Evolutionary conservation across 371 early-diverging fungal species (phyloP), one percentile per base, ranked within the genome.

Genomic region (Syncephalastrum contaminatum): DNA sequence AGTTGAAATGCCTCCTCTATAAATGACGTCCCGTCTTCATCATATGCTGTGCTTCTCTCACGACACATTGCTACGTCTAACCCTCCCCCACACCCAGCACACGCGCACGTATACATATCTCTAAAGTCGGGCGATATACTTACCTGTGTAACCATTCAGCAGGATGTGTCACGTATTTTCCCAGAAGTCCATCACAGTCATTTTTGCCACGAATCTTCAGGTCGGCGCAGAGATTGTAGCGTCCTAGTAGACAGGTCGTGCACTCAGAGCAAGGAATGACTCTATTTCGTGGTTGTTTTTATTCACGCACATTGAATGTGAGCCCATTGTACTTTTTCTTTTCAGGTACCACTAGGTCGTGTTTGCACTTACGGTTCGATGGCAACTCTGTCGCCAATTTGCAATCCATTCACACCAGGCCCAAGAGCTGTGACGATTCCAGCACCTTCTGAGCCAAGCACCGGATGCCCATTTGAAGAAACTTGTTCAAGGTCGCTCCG

Each of bases 141-240:
- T 48, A 48, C 55, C 55, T 55, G 55, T 55, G 55, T 24, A 55
- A 55, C 55, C 55, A 55, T 21, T 30, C 41, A 14, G 48, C 18
- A n/a, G 55, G 55, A 47, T 55, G 55, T 20, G 55, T 55, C 19
- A 55, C 55, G 18, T 47, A 55, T 40, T 48, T 46, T 40, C 39
- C 39, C 21, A 36, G 41, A 4, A 55, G 40, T 8, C 55, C 55
- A 48, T 55, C 41, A n/a, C 16, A 36, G 7, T 21, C 39, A 18
- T 27, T n/a, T 21, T 21, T 39, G 20, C 55, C 55, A n/a, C 39
- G 47, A 41, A 46, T 16, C 15, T 22, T 40, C 8, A 55, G n/a
- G n/a, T 27, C 22, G n/a, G 24, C 22, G 19, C 55, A 55, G 10
- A 55, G 41, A 27, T 55, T 55, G 27, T 55, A 55, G 12, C 55